phyloP scores from a whole-genome alignment of 495 filamentous ascomycete species.

The Haplographium delicatum region DNA sequence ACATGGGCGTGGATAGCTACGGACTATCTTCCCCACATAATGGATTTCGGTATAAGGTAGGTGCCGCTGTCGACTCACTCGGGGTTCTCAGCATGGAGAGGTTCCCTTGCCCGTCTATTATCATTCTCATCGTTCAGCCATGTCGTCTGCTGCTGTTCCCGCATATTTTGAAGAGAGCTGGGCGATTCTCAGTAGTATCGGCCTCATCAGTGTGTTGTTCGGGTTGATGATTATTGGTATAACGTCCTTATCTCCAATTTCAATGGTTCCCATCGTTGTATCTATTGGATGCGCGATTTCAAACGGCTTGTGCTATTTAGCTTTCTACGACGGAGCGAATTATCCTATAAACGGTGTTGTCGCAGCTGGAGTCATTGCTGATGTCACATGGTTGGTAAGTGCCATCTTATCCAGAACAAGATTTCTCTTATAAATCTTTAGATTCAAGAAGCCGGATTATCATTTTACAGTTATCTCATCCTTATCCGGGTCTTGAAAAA shows the following conservation, averaged over 20 bases:
- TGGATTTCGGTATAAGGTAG: constrained; percentile 4
- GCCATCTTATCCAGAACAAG: not conserved
- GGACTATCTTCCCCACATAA: no score
- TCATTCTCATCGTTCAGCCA: not conserved
- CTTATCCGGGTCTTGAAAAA: constrained; percentile 27
- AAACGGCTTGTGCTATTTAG: constrained; percentile 28
- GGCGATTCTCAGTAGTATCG: constrained; percentile 34
- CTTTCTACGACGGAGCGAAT: constrained; percentile 31
- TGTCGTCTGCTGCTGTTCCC: constrained; percentile 1
- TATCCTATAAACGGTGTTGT: constrained; percentile 19
- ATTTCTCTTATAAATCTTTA: constrained; percentile 6
- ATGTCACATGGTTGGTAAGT: constrained; percentile 32
- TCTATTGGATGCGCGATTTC: constrained; percentile 29
- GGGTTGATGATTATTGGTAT: constrained; percentile 28
- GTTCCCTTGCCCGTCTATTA: not conserved
- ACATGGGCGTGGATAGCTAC: no score
- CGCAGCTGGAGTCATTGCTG: constrained; percentile 29
- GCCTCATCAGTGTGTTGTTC: constrained; percentile 27
- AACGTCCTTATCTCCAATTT: constrained; percentile 25
- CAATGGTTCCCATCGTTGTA: constrained; percentile 29
- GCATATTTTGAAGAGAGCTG: constrained; percentile 33
- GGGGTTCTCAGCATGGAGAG: no score
- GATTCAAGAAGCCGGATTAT: constrained; percentile 36
- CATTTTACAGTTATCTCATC: constrained; percentile 36
- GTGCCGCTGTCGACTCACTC: no score